phyloP scores from a whole-genome alignment of 768 basidiomycete species.

The Leucocoprinus sp. region DNA sequence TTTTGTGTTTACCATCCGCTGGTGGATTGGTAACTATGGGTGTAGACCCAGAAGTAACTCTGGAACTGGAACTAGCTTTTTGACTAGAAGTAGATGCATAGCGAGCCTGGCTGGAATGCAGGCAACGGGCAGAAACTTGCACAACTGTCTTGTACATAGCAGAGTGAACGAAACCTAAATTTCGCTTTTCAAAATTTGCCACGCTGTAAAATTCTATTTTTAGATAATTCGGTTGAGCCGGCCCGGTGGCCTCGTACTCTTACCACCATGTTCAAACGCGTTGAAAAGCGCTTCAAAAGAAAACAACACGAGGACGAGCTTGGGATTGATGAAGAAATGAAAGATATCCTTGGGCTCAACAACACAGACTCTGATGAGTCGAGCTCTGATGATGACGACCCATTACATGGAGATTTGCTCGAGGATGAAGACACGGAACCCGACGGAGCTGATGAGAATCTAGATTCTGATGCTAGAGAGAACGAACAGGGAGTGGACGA shows the following conservation, averaged over 20 bases:
- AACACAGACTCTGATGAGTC: slow-evolving; percentile 75
- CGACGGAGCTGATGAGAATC: slow-evolving; percentile 14
- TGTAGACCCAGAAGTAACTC: no score
- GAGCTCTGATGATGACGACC: slow-evolving; percentile 31
- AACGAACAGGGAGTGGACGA: slow-evolving; percentile 27
- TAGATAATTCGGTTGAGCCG: no score
- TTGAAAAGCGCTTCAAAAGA: slow-evolving; percentile 56
- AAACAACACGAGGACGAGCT: slow-evolving; percentile 58
- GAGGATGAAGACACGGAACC: slow-evolving; percentile 17
- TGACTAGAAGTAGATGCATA: slow-evolving; percentile 17
- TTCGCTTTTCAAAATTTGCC: neutral
- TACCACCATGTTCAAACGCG: slow-evolving; percentile 68
- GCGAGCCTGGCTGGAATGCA: slow-evolving; percentile 25
- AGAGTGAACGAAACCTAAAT: neutral
- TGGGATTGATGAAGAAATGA: slow-evolving; percentile 56
- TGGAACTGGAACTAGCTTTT: no score
- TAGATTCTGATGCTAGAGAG: slow-evolving; percentile 16
- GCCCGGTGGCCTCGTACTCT: slow-evolving; percentile 13
- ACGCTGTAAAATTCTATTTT: slow-evolving; percentile 1
- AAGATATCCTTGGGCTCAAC: slow-evolving; percentile 55
- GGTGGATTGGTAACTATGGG: no score
- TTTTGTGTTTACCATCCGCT: no score
- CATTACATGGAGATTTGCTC: slow-evolving; percentile 16
- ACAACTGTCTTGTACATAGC: slow-evolving; percentile 6
- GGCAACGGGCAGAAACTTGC: neutral